Base-by-base conservation (phyloP, 2,329 filamentous ascomycete species). In the Fusarium redolens region DNA sequence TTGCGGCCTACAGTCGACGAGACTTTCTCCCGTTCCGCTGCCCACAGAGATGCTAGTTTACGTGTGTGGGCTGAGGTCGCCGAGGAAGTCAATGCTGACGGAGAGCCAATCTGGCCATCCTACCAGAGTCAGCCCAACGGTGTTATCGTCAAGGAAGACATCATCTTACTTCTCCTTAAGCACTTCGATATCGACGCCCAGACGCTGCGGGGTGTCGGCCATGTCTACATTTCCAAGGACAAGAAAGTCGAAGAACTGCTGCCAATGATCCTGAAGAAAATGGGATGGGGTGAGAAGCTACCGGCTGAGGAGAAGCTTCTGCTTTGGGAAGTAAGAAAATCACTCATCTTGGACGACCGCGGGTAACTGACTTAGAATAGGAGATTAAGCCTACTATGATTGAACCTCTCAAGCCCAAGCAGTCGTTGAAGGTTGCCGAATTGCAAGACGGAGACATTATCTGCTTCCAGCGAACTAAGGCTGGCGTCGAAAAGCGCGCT, bases 311-410 rank as follows among this genome's bases (percentile, higher is more conserved):
- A 92, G 66, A 89, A 88, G 78, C 80, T 90, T 41, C 80, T 87
- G n/a, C 88, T 99, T 28, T 98, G 92, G 84, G 96, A 99, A 84
- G 88, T 90, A 83, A 71, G 84, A 72, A 52, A 25, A 40, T 18
- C 3, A 25, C 15, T 13, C 8, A 8, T 31, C 51, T 41, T 25
- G n/a, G 14, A 56, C 37, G 20, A 18, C 3, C 15, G 7, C n/a
- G 17, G 30, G 12, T 52, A 50, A 35, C 63, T 68, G 75, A 74
- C 41, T 40, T 25, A 41, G 56, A 31, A 48, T 38, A 90, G 87
- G 96, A 99, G 85, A 98, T 99, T 83, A 99, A 98, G 83, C 95
- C 95, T 57, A 93, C 91, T 68, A 98, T 98, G 95, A 97, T 99
- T 74, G 97, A 99, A 79, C 88, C 90, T 11, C 92, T 99, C 86